Evolutionary conservation across 192 early-diverging fungal species (phyloP).

Genomic region (Gaertneriomyces semiglobifer): DNA sequence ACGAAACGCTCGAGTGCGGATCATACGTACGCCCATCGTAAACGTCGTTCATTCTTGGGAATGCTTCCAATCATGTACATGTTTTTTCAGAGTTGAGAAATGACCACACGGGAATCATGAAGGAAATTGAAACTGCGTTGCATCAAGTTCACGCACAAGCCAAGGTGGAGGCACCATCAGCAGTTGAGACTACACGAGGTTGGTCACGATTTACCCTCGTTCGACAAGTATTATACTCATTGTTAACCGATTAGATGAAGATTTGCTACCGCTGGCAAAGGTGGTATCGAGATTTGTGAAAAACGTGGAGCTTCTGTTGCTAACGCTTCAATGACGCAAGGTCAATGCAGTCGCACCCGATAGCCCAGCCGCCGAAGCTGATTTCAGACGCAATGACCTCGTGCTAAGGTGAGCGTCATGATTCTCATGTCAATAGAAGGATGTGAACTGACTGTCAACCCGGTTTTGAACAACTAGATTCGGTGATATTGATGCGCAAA

Average conservation of each 20-base stretch:
- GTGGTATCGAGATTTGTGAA: not conserved
- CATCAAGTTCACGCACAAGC: slow-evolving; percentile 32
- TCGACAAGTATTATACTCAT: not conserved
- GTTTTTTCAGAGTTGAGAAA: slow-evolving; percentile 32
- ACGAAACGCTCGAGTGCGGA: slow-evolving; percentile 46
- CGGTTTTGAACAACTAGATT: not conserved
- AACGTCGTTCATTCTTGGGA: not conserved
- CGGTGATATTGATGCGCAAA: slow-evolving; percentile 13
- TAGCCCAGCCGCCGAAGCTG: slow-evolving; percentile 33
- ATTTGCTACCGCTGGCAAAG: slow-evolving; percentile 11
- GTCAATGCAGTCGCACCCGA: slow-evolving; percentile 37
- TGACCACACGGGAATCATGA: slow-evolving; percentile 56
- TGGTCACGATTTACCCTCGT: not conserved
- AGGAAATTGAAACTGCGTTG: slow-evolving; percentile 51
- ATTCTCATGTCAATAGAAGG: not conserved
- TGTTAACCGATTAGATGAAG: not conserved
- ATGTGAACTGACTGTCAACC: not conserved
- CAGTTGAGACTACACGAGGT: not conserved
- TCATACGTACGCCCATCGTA: slow-evolving; percentile 29
- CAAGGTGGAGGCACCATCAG: not conserved
- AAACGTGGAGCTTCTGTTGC: not conserved
- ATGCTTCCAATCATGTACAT: not conserved
- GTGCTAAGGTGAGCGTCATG: slow-evolving; percentile 15
- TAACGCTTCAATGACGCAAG: slow-evolving; percentile 25
- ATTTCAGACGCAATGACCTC: slow-evolving; percentile 28